These are phyloP conservation scores for Cryptosporidium sp. DNA, from an alignment of 169 alveolate species.

Conservation along the genomic window DNA sequence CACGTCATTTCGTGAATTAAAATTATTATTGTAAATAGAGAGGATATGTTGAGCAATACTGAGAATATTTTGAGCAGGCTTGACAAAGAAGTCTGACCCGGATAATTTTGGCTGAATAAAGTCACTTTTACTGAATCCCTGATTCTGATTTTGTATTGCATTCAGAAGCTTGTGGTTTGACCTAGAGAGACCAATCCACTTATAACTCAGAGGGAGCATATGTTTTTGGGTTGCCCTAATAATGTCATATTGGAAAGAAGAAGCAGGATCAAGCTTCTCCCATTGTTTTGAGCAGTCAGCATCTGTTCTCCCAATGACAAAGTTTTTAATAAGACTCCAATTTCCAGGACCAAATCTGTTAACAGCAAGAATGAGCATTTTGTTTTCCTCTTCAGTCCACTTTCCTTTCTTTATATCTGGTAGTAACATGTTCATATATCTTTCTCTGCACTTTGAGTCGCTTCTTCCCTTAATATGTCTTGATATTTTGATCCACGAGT, in stretches of 20 bases:
- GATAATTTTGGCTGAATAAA: constrained; percentile 33
- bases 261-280: constrained; percentile 57
- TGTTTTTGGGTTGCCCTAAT: constrained; percentile 28
- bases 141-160: neutral
- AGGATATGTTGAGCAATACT: constrained; percentile 45
- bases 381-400: constrained; percentile 59
- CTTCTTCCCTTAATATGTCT: constrained; percentile 78
- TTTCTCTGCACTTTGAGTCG: constrained; percentile 81
- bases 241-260: constrained; percentile 59
- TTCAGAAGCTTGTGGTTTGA: constrained; percentile 47
- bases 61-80: constrained; percentile 43
- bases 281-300: constrained; percentile 70
- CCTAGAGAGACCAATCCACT: constrained; percentile 67
- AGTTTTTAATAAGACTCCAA: constrained; percentile 63
- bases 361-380: constrained; percentile 26
- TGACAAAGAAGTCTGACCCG: constrained; percentile 54
- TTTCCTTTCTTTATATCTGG: constrained; percentile 59
- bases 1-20: constrained; percentile 7
- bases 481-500: constrained; percentile 76
- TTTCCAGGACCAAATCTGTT: constrained; percentile 69
- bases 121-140: neutral
- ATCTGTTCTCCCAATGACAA: constrained; percentile 65
- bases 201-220: constrained; percentile 53
- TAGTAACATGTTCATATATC: constrained; percentile 68
- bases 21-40: neutral